Evolutionary conservation across 2,329 filamentous ascomycete species (phyloP).

Genomic region (Epicoccum sorghinum): DNA sequence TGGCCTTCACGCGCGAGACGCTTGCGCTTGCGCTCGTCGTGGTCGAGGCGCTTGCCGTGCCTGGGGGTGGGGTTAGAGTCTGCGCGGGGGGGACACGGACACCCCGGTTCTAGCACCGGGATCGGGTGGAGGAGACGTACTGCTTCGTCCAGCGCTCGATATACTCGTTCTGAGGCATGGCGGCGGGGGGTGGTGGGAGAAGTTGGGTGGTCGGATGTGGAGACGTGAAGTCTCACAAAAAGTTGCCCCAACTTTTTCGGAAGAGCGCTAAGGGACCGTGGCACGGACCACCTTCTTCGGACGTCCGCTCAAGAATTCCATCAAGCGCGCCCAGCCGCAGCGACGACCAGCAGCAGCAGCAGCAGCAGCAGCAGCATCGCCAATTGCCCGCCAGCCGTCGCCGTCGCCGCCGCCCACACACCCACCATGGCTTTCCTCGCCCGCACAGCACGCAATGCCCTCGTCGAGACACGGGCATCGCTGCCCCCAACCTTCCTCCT

Average conservation of each 20-base stretch:
- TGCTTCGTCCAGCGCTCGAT: slow-evolving; percentile 76
- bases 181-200: slow-evolving; percentile 6
- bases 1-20: slow-evolving; percentile 85
- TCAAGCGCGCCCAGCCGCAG: background rate
- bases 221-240: slow-evolving; percentile 9
- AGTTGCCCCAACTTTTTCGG: slow-evolving; percentile 4
- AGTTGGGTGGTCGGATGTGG: slow-evolving; percentile 6
- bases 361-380: background rate
- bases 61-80: slow-evolving; percentile 31
- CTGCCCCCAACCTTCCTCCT: slow-evolving; percentile 57
- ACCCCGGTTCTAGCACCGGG: background rate
- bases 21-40: slow-evolving; percentile 90
- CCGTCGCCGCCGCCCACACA: background rate
- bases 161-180: slow-evolving; percentile 80
- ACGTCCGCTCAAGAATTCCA: slow-evolving; percentile 17
- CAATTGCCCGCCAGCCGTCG: background rate
- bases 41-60: slow-evolving; percentile 64
- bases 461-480: slow-evolving; percentile 63
- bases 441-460: slow-evolving; percentile 66
- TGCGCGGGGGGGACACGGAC: too few relatives aligned
- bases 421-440: slow-evolving; percentile 49
- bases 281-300: background rate
- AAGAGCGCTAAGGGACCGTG: background rate
- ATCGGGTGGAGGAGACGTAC: slow-evolving; percentile 46
- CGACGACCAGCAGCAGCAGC: background rate